Base-by-base conservation (phyloP, 352 stramenopile species). In the Globisporangium nunn region DNA sequence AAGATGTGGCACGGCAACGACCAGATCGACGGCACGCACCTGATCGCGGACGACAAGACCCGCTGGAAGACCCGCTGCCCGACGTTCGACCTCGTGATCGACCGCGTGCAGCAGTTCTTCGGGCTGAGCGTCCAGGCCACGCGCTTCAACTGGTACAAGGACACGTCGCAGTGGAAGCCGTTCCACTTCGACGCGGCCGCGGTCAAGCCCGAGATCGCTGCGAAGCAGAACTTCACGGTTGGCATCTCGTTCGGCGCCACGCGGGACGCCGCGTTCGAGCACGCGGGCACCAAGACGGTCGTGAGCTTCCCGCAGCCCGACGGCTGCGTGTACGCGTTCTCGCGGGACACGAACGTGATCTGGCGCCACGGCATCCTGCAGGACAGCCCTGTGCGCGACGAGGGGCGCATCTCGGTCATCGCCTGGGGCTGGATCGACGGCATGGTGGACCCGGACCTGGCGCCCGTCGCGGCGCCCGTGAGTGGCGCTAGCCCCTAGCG, bases 121-220 rank as follows among this genome's bases (percentile, higher is more conserved):
- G 66, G 71, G 12, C 74, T 98, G 51, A 67, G 84, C 37, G 86
- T 85, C 47, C 85, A 95, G 54, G 88, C 91, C n/a, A 97, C 88
- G 53, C 81, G 93, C 46, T 98, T 98, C 63, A 98, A 98, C 72
- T 98, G 91, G 91, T 98, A 98, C 76, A 81, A 88, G 54, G 90
- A 97, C 74, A 88, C 77, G 51, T 87, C 73, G 4, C 85, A 97
- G 75, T 98, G 93, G 91, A 97, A 97, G 64, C 88, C 88, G 31
- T 96, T 96, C 70, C 88, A 97, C 72, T 95, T 96, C 62, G 91
- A 97, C 64, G 88, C 81, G 11, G 88, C 91, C 2, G 93, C 91
- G n/a, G 95, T 97, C 55, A 98, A 98, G 75, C 87, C 86, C 0
- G 71, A 93, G 61, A 83, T 96, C 59, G 93, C 91, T 1, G 81